Evolutionary conservation across 371 early-diverging fungal genomes (phyloP).

Genomic region (Blastocladiella emersonii): DNA sequence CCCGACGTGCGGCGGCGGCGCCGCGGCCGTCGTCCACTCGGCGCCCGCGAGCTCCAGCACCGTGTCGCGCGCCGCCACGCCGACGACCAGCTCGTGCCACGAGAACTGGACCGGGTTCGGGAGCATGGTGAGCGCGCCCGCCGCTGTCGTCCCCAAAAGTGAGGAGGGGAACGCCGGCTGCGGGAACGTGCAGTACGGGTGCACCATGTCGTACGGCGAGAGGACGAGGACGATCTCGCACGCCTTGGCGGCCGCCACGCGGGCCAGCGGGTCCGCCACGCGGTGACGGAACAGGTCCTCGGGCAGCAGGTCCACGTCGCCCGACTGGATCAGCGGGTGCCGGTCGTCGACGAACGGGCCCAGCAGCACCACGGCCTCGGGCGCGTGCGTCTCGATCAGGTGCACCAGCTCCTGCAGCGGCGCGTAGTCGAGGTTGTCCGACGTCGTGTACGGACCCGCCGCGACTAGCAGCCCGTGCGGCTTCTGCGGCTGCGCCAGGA

Average conservation of each 20-base stretch:
- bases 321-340: conserved; percentile 46
- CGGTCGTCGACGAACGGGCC: conserved; percentile 71
- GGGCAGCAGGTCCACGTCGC: conserved; percentile 34
- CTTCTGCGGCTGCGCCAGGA: neutral
- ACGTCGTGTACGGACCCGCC: conserved; percentile 71
- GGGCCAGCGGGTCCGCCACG: conserved; percentile 24
- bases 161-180: conserved; percentile 63
- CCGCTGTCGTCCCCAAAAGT: conserved; percentile 10
- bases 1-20: conserved; percentile 9
- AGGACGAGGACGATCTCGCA: conserved; percentile 51
- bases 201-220: conserved; percentile 51
- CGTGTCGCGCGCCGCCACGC: conserved; percentile 53
- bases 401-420: conserved; percentile 57
- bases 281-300: conserved; percentile 49
- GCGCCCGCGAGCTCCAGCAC: conserved; percentile 46
- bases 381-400: conserved; percentile 37
- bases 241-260: conserved; percentile 30
- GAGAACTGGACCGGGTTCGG: conserved; percentile 70
- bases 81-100: conserved; percentile 64
- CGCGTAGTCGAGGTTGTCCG: conserved; percentile 55
- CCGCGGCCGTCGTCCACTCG: conserved; percentile 36
- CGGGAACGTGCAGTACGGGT: conserved; percentile 59
- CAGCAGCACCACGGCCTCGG: conserved; percentile 64
- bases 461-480: conserved; percentile 56
- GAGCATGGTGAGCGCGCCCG: conserved; percentile 15